Percentiles rank a stretch among this genome's conserved stretches.
Conservation (phyloP, 2,329 filamentous ascomycete genomes). For the Aspergillus latus region DNA sequence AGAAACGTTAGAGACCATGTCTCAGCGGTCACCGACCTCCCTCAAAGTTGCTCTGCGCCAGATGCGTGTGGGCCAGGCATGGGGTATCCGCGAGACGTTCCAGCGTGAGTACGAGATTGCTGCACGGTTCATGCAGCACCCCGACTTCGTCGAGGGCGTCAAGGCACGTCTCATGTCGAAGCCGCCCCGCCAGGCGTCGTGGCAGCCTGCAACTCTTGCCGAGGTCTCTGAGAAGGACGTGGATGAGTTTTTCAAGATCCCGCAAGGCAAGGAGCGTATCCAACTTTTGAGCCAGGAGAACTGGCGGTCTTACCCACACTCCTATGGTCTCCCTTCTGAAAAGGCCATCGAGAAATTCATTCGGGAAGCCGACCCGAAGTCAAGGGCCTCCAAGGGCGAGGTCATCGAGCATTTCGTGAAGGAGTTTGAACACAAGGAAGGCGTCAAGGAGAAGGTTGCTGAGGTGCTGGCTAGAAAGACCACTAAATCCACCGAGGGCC, state of each 20-base stretch:
- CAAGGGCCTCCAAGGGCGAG: conserved; percentile 48
- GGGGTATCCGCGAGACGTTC: conserved; percentile 85
- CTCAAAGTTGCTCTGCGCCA: conserved; percentile 82
- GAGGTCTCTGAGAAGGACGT: conserved; percentile 62
- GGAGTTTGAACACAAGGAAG: conserved; percentile 63
- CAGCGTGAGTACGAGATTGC: conserved; percentile 82
- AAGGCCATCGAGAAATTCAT: conserved; percentile 48
- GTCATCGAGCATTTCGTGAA: conserved; percentile 64
- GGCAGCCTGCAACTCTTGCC: conserved; percentile 73
- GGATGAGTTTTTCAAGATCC: conserved; percentile 67
- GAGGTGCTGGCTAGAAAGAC: conserved; percentile 69
- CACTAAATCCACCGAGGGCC: conserved; percentile 43
- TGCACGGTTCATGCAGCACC: conserved; percentile 81
- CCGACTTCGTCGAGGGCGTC: conserved; percentile 92
- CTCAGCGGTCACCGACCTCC: conserved; percentile 77
- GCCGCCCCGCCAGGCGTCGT: conserved; percentile 64
- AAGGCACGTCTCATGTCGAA: conserved; percentile 74
- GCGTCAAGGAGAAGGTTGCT: conserved; percentile 65
- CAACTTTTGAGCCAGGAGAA: conserved; percentile 60
- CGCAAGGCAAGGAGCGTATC: conserved; percentile 51
- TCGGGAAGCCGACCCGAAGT: conserved; percentile 42
- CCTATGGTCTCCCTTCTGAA: conserved; percentile 74
- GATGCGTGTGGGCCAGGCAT: conserved; percentile 71
- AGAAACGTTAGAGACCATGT: conserved; percentile 72
- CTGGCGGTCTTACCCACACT: conserved; percentile 73